A percentile compares a stretch with the other conserved stretches of the same genome.
These are phyloP conservation scores for Ophiognomonia clavigignenti-juglandacearum DNA, from an alignment of 2,329 filamentous ascomycete genomes.

Conservation along the genomic window DNA sequence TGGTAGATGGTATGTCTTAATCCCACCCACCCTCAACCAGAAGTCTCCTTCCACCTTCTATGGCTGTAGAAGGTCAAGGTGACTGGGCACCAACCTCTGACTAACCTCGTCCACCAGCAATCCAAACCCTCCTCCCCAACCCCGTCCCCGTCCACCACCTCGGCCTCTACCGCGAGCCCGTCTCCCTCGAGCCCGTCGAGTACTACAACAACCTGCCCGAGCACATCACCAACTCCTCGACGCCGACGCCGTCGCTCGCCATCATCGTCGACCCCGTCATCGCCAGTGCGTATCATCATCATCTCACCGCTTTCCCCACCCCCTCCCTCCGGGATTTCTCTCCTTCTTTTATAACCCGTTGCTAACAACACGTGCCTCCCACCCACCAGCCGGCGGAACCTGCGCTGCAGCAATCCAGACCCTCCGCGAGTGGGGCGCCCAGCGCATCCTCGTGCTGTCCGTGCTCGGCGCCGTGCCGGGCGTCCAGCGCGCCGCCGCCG, in stretches of 20 bases:
- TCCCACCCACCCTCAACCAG: constrained; percentile 11
- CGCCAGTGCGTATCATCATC: constrained; percentile 50
- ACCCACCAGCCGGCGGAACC: constrained; percentile 65
- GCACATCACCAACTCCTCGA: constrained; percentile 44
- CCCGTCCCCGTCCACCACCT: constrained; percentile 87
- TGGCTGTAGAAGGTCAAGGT: neutral
- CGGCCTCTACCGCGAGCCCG: constrained; percentile 87
- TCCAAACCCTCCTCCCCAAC: constrained; percentile 75
- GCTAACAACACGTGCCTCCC: neutral
- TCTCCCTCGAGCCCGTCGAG: constrained; percentile 83
- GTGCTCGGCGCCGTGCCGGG: constrained; percentile 71
- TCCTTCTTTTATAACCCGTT: neutral
- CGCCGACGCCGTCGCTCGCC: constrained; percentile 39
- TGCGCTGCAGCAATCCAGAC: constrained; percentile 86
- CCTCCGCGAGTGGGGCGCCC: constrained; percentile 86
- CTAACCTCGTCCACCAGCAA: too few relatives aligned
- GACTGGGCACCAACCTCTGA: too few relatives aligned
- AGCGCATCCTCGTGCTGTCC: constrained; percentile 69
- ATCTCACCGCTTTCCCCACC: neutral
- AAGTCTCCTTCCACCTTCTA: neutral
- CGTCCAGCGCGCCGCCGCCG: constrained; percentile 63
- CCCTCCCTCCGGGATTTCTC: neutral
- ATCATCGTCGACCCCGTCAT: constrained; percentile 90
- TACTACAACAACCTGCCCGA: constrained; percentile 97
- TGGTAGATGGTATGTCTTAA: constrained; percentile 69